Conservation (phyloP, 2,329 filamentous ascomycete species). For the Diaporthe citriasiana region DNA sequence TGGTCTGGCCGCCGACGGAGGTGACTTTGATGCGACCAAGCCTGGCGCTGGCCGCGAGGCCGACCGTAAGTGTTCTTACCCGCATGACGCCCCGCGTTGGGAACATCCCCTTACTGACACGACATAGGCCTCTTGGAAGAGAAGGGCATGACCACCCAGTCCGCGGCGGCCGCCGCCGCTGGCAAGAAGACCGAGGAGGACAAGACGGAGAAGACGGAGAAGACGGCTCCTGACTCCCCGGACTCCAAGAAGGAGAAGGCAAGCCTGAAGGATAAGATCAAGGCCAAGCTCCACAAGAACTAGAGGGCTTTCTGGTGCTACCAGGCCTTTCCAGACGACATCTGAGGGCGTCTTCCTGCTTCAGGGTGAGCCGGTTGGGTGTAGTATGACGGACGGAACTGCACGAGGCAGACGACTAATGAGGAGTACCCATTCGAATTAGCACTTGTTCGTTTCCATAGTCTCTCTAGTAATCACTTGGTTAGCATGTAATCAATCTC, state of each 20-base stretch:
- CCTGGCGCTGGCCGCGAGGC: constrained; percentile 77
- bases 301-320: constrained; percentile 45
- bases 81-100: constrained; percentile 41
- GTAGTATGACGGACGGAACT: not conserved
- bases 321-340: constrained; percentile 26
- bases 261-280: constrained; percentile 74
- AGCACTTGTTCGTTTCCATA: constrained; percentile 35
- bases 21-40: constrained; percentile 75
- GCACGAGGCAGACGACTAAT: constrained; percentile 19
- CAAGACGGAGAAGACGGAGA: constrained; percentile 43
- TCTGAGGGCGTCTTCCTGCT: not conserved
- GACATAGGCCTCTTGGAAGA: constrained; percentile 65
- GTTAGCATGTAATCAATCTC: constrained; percentile 19
- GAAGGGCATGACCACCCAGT: constrained; percentile 60
- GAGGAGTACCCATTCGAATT: constrained; percentile 38
- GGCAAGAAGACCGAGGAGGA: constrained; percentile 39
- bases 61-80: constrained; percentile 65
- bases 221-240: constrained; percentile 46
- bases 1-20: constrained; percentile 74
- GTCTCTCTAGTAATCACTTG: constrained; percentile 23
- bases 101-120: not conserved
- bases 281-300: constrained; percentile 75
- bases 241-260: constrained; percentile 59
- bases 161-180: constrained; percentile 43
- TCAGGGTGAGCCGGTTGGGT: not conserved